Evolutionary conservation across 345 rosid species (phyloP).

Genomic region (Erodium maritimum): DNA sequence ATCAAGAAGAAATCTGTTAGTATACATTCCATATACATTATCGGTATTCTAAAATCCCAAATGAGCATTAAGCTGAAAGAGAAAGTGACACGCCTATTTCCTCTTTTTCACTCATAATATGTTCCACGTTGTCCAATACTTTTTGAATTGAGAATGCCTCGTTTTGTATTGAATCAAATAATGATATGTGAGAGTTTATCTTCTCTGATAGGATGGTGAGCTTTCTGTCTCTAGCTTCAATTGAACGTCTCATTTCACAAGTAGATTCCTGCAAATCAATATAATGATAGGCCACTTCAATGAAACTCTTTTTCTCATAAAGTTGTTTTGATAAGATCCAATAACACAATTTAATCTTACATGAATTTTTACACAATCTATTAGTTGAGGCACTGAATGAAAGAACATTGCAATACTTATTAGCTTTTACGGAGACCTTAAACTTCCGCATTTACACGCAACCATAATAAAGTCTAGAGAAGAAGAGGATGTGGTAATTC

Average conservation of each 20-base stretch:
- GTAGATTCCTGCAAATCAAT: constrained; percentile 50
- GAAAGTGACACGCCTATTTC: constrained; percentile 53
- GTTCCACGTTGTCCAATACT: constrained; percentile 41
- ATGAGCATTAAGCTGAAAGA: constrained; percentile 1
- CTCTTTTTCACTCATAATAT: constrained; percentile 52
- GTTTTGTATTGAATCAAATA: constrained; percentile 71
- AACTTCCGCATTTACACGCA: not conserved
- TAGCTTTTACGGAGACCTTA: not conserved
- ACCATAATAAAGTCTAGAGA: not conserved
- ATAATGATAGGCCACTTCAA: not conserved
- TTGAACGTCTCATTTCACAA: constrained; percentile 49
- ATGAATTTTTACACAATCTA: not conserved
- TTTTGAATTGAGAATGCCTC: constrained; percentile 56
- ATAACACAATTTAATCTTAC: not conserved
- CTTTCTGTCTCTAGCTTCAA: constrained; percentile 49
- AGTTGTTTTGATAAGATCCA: not conserved
- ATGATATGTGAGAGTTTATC: constrained; percentile 47
- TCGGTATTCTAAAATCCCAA: constrained; percentile 5
- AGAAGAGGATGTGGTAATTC: not conserved
- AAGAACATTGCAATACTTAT: not conserved
- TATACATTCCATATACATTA: constrained; percentile 2
- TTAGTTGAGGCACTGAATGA: no score
- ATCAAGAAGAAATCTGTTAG: constrained; percentile 5
- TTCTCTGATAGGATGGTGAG: constrained; percentile 34
- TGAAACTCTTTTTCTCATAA: not conserved